These are phyloP conservation scores for Solanum tarapatanum DNA, from an alignment of 257 asterid species.

Conservation along the genomic window DNA sequence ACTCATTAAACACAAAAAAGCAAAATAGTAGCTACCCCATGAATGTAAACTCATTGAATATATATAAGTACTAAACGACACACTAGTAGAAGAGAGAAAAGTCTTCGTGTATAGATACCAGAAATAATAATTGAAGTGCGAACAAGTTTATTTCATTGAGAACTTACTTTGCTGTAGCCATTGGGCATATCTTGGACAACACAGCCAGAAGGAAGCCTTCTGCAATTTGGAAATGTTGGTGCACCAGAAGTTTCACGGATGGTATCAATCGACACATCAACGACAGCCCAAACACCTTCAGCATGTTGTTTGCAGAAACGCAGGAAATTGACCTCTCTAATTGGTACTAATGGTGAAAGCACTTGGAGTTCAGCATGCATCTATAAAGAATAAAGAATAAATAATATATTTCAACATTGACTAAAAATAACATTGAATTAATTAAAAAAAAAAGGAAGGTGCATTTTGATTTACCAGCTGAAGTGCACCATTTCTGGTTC, in stretches of 20 bases:
- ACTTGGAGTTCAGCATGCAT: conserved; percentile 95
- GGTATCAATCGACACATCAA: conserved; percentile 68
- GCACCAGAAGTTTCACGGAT: conserved; percentile 37
- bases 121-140: not conserved
- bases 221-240: conserved; percentile 33
- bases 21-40: conserved; percentile 6
- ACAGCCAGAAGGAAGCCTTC: conserved; percentile 95
- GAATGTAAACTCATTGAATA: not conserved
- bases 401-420: not conserved
- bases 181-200: conserved; percentile 94
- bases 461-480: conserved; percentile 44
- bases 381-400: conserved; percentile 12
- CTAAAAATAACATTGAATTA: not conserved
- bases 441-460: too few species aligned
- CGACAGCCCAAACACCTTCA: conserved; percentile 94
- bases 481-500: conserved; percentile 53
- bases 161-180: conserved; percentile 77
- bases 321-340: conserved; percentile 74
- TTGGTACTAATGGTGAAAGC: conserved; percentile 81
- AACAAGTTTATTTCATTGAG: not conserved
- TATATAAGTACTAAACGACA: not conserved
- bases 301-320: conserved; percentile 96
- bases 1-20: conserved; percentile 31
- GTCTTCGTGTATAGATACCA: not conserved
- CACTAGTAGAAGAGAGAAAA: not conserved